Conservation (phyloP, 2,329 filamentous ascomycete species). For the Apiospora pterosperma region DNA sequence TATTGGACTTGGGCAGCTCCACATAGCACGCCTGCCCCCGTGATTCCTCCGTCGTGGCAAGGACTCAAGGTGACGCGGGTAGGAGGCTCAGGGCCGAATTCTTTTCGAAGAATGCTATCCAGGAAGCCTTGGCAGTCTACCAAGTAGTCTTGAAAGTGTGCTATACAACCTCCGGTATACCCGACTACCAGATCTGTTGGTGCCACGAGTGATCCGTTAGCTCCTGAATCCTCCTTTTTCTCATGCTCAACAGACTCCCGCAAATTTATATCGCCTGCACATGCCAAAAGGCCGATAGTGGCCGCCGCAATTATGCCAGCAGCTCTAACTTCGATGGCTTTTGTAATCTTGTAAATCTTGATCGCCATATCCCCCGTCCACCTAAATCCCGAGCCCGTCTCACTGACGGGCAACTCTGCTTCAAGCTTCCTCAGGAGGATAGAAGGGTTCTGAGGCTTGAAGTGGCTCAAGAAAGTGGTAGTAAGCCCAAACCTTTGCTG, state of each 20-base stretch:
- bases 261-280: constrained; percentile 61
- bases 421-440: constrained; percentile 45
- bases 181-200: constrained; percentile 65
- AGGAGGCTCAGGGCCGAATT: constrained; percentile 32
- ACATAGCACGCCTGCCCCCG: constrained; percentile 58
- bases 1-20: constrained; percentile 33
- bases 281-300: constrained; percentile 64
- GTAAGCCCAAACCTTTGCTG: constrained; percentile 59
- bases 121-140: constrained; percentile 67
- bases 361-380: constrained; percentile 62
- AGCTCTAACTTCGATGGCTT: constrained; percentile 68
- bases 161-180: constrained; percentile 77
- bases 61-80: constrained; percentile 47
- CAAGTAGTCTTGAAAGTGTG: constrained; percentile 74
- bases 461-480: constrained; percentile 70
- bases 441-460: constrained; percentile 50
- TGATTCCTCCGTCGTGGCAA: constrained; percentile 61
- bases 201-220: constrained; percentile 6
- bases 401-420: constrained; percentile 49
- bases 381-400: constrained; percentile 43
- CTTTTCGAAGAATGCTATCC: constrained; percentile 46
- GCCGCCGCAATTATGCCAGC: constrained; percentile 73
- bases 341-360: constrained; percentile 63
- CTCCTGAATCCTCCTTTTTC: constrained; percentile 6
- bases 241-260: constrained; percentile 6